These are phyloP conservation scores for Colletotrichum plurivorum DNA, from an alignment of 2,329 filamentous ascomycete species.

Conservation along the genomic window DNA sequence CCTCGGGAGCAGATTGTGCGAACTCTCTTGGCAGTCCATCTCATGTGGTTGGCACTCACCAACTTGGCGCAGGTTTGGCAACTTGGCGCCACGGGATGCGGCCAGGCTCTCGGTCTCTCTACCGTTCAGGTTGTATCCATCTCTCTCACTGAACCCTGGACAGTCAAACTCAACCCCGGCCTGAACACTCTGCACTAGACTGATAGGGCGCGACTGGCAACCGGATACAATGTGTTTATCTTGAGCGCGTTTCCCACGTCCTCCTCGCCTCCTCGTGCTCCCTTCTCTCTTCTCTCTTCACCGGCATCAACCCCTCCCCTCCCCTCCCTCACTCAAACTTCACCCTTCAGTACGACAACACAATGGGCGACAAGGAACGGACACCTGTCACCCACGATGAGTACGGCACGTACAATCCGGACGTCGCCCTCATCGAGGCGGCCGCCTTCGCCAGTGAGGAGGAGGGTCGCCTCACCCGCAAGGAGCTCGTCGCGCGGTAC, in stretches of 20 bases:
- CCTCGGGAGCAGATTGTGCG: slow-evolving; percentile 12
- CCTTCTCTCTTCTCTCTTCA: slow-evolving; percentile 1
- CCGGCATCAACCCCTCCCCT: neutral
- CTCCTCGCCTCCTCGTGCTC: neutral
- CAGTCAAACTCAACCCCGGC: neutral
- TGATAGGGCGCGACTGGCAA: neutral
- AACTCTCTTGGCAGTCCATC: neutral
- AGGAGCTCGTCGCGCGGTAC: slow-evolving; percentile 50
- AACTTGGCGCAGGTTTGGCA: slow-evolving; percentile 26
- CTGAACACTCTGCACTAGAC: too few species aligned
- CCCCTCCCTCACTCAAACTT: neutral
- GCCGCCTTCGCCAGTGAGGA: slow-evolving; percentile 49
- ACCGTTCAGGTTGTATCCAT: neutral
- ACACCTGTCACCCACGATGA: slow-evolving; percentile 43
- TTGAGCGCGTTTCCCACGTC: neutral
- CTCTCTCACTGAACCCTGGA: neutral
- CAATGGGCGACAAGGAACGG: slow-evolving; percentile 20
- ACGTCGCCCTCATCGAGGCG: slow-evolving; percentile 51
- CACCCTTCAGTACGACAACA: neutral
- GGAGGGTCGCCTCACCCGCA: slow-evolving; percentile 47
- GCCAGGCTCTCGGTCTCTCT: slow-evolving; percentile 19
- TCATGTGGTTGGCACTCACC: neutral
- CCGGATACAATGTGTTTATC: neutral
- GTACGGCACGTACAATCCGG: slow-evolving; percentile 43
- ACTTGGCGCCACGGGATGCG: slow-evolving; percentile 13